Conservation (phyloP, 2,329 filamentous ascomycete species). For the Colletotrichum aenigma region DNA sequence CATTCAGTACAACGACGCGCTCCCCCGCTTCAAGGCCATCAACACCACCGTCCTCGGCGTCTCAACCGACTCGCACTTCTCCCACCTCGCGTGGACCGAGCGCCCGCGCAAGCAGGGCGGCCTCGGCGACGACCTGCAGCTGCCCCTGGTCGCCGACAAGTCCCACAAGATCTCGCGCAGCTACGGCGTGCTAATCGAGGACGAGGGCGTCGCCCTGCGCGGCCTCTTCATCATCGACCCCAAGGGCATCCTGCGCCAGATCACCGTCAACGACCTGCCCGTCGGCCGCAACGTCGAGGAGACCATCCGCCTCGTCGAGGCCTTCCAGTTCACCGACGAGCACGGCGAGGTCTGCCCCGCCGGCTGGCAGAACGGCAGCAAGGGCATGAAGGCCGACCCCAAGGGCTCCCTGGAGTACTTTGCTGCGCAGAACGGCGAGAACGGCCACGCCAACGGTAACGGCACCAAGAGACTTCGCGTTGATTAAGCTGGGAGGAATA, state of each 20-base stretch:
- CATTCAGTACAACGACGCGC: constrained; percentile 66
- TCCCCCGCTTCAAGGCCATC: constrained; percentile 63
- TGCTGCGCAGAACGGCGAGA: constrained; percentile 32
- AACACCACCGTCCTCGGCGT: constrained; percentile 65
- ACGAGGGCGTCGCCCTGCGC: constrained; percentile 66
- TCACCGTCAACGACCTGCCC: constrained; percentile 69
- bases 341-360: constrained; percentile 76
- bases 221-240: constrained; percentile 72
- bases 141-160: constrained; percentile 67
- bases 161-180: constrained; percentile 63
- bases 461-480: constrained; percentile 6
- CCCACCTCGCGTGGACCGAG: constrained; percentile 61
- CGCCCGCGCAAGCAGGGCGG: constrained; percentile 65
- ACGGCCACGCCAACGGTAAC: constrained; percentile 20
- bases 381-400: constrained; percentile 56
- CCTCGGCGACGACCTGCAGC: constrained; percentile 61
- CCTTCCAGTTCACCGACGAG: constrained; percentile 84
- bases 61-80: constrained; percentile 65
- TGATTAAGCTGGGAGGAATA: neutral
- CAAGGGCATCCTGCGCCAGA: constrained; percentile 63
- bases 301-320: constrained; percentile 68
- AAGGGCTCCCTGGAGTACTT: constrained; percentile 58
- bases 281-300: constrained; percentile 70
- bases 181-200: constrained; percentile 69
- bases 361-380: constrained; percentile 51